A percentile compares a stretch with the other conserved stretches of the same genome.
These are phyloP conservation scores for Beta vulgaris DNA, from an alignment of 148 eudicot genomes.

Conservation along the genomic window DNA sequence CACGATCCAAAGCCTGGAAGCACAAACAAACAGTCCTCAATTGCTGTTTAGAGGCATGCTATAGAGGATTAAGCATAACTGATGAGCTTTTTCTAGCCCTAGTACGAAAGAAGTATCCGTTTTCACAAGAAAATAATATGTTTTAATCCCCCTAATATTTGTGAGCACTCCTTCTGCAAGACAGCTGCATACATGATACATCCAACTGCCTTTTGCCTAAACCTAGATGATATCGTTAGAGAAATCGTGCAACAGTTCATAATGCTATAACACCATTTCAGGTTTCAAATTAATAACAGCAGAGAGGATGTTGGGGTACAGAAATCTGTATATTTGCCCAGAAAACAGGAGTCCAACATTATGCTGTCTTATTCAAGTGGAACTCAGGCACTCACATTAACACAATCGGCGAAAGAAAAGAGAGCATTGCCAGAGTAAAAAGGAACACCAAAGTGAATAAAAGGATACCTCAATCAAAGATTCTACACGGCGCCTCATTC, in stretches of 20 bases:
- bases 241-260: background rate
- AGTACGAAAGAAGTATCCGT: background rate
- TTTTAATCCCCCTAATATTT: background rate
- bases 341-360: background rate
- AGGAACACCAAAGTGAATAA: constrained; percentile 14
- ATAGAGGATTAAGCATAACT: background rate
- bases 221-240: background rate
- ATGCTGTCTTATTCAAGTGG: background rate
- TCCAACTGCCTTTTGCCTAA: background rate
- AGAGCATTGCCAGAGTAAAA: background rate
- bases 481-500: constrained; percentile 98
- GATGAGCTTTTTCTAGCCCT: background rate
- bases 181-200: background rate
- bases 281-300: background rate
- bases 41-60: background rate
- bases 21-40: background rate
- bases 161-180: background rate
- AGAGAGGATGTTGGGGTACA: background rate
- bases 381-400: no score
- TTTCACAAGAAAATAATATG: background rate
- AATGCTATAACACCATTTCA: background rate
- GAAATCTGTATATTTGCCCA: background rate
- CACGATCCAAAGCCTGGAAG: constrained; percentile 77
- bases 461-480: constrained; percentile 78
- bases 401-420: no score